Evolutionary conservation across 2,329 filamentous ascomycete species (phyloP).

Genomic region (Talaromyces funiculosus): DNA sequence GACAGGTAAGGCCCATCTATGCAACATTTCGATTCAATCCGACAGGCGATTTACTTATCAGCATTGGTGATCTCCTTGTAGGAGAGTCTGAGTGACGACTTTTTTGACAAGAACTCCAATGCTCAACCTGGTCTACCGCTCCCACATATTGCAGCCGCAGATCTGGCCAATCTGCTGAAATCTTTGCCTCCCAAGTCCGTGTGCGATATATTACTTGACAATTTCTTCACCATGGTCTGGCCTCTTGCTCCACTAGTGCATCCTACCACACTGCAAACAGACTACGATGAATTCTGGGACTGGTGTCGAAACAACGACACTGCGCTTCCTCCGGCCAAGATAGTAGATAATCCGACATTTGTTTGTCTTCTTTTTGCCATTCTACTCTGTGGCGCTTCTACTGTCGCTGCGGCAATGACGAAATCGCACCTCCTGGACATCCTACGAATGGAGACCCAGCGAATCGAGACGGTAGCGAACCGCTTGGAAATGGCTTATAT

Average conservation of each 20-base stretch:
- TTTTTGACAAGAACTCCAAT: conserved; percentile 8
- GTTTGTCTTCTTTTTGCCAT: conserved; percentile 7
- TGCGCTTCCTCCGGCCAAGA: neutral
- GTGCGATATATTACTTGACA: neutral
- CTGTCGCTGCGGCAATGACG: neutral
- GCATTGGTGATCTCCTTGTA: neutral
- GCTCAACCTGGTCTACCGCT: neutral
- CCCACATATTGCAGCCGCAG: neutral
- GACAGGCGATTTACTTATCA: neutral
- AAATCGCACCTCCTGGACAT: neutral
- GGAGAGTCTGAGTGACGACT: conserved; percentile 8
- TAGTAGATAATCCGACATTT: conserved; percentile 6
- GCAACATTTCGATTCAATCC: neutral
- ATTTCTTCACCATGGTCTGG: conserved; percentile 2
- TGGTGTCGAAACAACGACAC: conserved; percentile 2
- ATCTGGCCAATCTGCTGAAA: neutral
- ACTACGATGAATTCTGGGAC: conserved; percentile 10
- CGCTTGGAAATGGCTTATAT: conserved; percentile 10
- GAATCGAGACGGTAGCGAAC: conserved; percentile 2
- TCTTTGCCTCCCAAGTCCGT: conserved; percentile 6
- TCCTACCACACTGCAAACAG: neutral
- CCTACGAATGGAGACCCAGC: neutral
- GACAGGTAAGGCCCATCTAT: neutral
- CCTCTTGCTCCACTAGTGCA: conserved; percentile 3
- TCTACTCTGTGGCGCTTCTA: conserved; percentile 5